phyloP scores from a whole-genome alignment of 164 flowering plant species.

The Magnolia officinalis region DNA sequence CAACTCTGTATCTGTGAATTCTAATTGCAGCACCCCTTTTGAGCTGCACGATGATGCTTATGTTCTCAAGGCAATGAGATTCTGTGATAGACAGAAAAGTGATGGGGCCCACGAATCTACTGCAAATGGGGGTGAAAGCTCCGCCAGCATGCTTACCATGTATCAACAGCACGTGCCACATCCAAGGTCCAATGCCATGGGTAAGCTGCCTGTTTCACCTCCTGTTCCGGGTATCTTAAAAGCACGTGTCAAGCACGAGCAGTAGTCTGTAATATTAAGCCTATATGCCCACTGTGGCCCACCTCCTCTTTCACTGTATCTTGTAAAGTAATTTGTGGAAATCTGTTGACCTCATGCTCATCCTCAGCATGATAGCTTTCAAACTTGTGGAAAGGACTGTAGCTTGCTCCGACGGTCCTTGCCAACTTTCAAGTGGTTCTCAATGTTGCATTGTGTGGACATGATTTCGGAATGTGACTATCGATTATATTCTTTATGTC shows the following conservation, averaged over 20 bases:
- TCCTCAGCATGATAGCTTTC: background rate
- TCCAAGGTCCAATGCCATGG: slow-evolving; percentile 34
- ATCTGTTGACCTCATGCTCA: background rate
- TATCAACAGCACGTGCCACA: slow-evolving; percentile 37
- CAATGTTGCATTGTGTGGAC: background rate
- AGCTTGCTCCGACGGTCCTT: background rate
- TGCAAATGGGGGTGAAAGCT: slow-evolving; percentile 40
- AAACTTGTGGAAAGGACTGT: background rate
- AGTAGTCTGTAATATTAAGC: slow-evolving; percentile 23
- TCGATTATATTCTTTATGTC: background rate
- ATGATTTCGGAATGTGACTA: background rate
- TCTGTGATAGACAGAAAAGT: slow-evolving; percentile 35
- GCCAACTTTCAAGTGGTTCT: background rate
- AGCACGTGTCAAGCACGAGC: slow-evolving; percentile 75
- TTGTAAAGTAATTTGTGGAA: slow-evolving; percentile 33
- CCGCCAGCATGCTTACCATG: slow-evolving; percentile 35
- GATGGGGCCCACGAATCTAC: slow-evolving; percentile 29
- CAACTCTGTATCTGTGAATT: background rate
- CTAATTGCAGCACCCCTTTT: slow-evolving; percentile 83
- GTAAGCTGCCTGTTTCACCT: slow-evolving; percentile 61
- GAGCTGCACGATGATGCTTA: slow-evolving; percentile 96
- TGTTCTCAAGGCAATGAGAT: slow-evolving; percentile 89
- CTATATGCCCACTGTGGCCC: background rate
- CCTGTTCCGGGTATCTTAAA: slow-evolving; percentile 83
- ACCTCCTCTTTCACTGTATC: slow-evolving; percentile 30